Evolutionary conservation across 2,329 filamentous ascomycete genomes (phyloP), one percentile per base, ranked within the genome.

Genomic region (Septoria linicola): DNA sequence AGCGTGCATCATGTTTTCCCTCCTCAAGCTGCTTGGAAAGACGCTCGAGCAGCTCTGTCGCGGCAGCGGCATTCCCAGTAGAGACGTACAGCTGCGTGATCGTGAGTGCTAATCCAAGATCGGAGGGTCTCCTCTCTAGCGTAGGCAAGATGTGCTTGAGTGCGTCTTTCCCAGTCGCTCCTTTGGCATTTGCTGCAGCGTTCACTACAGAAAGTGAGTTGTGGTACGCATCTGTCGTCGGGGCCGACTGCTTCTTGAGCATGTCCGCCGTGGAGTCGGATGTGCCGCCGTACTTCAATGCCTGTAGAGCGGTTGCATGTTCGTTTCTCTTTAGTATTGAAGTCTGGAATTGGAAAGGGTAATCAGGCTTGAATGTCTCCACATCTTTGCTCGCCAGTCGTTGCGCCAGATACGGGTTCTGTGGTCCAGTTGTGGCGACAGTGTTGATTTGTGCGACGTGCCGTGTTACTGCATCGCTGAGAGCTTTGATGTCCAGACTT

Each of bases 71-170:
- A 65, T 92, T 89, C 40, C 84, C 81, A 34, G 78, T 81, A 43
- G 83, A 76, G 13, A 93, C 76, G 65, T 95, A 90, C 37, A 96
- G 79, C 68, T 96, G 90, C 8, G 92, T 79, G 49, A 89, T 80
- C 8, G 88, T 90, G 32, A 96, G 75, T 19, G 88, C 73, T 2
- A 96, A 76, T 1, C 91, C 92, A 17, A 96, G 75, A 65, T 96
- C 89, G 53, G 82, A 81, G 0, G 90, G 88, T 23, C 88, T 78
- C 64, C 83, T 85, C 61, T 89, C 84, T 5, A 92, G 73, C 10
- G 91, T 69, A 1, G 81, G 80, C 3, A 88, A 71, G 20, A 95
- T 80, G 30, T 81, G 76, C 65, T 85, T 88, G 27, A 95, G 72
- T 4, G 85, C 83, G 39, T 82, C 78, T 61, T 85, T 86, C 37